These are phyloP conservation scores for Penicillium soppii DNA, from an alignment of 495 filamentous ascomycete species.

Conservation along the genomic window DNA sequence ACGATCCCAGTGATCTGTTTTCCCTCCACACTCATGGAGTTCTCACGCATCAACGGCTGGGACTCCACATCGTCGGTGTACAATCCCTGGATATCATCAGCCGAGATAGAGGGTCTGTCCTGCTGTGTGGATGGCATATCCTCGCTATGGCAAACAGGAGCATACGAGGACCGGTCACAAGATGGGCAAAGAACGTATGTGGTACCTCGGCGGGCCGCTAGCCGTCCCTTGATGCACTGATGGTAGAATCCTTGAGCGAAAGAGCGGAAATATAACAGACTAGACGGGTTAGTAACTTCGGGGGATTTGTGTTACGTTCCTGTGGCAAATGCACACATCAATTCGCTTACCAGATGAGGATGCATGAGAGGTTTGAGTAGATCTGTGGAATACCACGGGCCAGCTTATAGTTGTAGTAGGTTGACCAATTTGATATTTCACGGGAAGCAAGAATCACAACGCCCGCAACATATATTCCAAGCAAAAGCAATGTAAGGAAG, in stretches of 20 bases:
- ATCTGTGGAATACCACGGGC: conserved; percentile 2
- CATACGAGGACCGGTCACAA: background rate
- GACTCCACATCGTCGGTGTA: background rate
- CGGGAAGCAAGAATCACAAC: conserved; percentile 1
- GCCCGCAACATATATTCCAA: conserved; percentile 3
- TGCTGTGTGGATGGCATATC: background rate
- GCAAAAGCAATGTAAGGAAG: background rate
- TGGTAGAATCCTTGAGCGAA: conserved; percentile 1
- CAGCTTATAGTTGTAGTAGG: background rate
- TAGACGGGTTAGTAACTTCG: background rate
- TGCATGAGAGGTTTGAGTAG: conserved; percentile 9
- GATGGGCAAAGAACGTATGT: conserved; percentile 5
- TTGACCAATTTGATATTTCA: background rate
- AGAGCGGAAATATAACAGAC: conserved; percentile 5
- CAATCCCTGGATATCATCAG: background rate
- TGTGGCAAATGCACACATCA: too few relatives aligned
- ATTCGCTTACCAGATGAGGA: conserved; percentile 4
- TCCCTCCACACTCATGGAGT: background rate
- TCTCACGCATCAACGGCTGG: background rate
- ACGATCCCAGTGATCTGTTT: background rate
- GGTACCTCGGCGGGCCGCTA: background rate
- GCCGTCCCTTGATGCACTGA: background rate
- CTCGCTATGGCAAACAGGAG: background rate
- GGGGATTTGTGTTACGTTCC: background rate
- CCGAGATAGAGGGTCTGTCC: background rate